A percentile compares a stretch with the other conserved stretches of the same genome.
phyloP scores from a whole-genome alignment of 805 yeast species.

The Metschnikowia bowlesiae region DNA sequence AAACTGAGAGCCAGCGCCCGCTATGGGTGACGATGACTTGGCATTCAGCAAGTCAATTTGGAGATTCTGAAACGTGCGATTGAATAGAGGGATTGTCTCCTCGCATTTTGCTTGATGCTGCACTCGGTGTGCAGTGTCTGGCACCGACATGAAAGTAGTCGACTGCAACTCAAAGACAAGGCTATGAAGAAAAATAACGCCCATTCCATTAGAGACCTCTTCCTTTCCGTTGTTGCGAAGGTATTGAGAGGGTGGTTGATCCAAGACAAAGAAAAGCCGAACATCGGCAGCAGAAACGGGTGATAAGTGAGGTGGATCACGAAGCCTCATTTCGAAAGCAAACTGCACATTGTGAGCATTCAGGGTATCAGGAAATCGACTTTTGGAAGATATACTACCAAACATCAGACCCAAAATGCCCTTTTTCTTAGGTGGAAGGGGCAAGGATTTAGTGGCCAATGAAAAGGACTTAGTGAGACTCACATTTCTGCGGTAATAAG shows the following conservation, averaged over 20 bases:
- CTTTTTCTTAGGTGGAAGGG: slow-evolving; percentile 7
- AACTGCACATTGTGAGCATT: slow-evolving; percentile 29
- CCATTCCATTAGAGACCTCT: slow-evolving; percentile 45
- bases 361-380: slow-evolving; percentile 1
- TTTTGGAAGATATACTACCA: slow-evolving; percentile 5
- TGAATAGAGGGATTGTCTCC: slow-evolving; percentile 25
- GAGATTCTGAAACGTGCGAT: slow-evolving; percentile 31
- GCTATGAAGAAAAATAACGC: slow-evolving; percentile 39
- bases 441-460: slow-evolving; percentile 16
- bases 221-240: slow-evolving; percentile 28
- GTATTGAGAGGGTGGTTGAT: slow-evolving; percentile 26
- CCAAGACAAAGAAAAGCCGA: slow-evolving; percentile 28
- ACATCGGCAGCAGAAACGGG: slow-evolving; percentile 40
- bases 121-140: slow-evolving; percentile 5
- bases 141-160: slow-evolving; percentile 23
- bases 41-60: slow-evolving; percentile 38
- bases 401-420: slow-evolving; percentile 12
- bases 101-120: slow-evolving; percentile 25
- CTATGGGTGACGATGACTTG: slow-evolving; percentile 22
- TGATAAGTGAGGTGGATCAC: slow-evolving; percentile 43
- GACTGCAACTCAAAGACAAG: slow-evolving; percentile 30
- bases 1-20: slow-evolving; percentile 17
- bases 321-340: slow-evolving; percentile 46
- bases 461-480: slow-evolving; percentile 33
- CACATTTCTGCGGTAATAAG: slow-evolving; percentile 27